Conservation (phyloP, 139 green algal species). For the Chlamydomonas incerta region DNA sequence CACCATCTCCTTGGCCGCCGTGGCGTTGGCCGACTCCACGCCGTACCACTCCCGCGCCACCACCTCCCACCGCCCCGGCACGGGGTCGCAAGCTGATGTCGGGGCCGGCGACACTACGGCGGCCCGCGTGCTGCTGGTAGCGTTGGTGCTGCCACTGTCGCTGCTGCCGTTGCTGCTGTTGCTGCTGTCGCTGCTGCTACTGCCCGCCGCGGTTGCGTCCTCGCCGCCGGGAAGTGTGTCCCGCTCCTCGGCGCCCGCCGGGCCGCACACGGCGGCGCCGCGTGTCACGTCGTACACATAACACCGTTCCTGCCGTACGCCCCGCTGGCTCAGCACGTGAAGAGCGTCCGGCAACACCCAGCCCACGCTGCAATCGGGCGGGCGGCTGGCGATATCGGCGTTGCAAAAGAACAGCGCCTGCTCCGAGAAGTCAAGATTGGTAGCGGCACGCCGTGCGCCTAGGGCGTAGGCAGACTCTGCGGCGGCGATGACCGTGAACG, state of each 20-base stretch:
- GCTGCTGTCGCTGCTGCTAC: no score
- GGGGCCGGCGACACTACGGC: background rate
- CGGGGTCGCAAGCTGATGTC: background rate
- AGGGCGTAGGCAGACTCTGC: background rate
- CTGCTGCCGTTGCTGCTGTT: no score
- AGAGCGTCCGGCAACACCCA: background rate
- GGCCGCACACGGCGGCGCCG: background rate
- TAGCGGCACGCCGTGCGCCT: background rate
- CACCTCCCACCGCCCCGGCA: background rate
- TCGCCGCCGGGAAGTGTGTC: background rate
- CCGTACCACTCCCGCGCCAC: background rate
- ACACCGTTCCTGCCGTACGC: background rate
- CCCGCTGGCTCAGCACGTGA: background rate
- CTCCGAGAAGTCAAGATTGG: background rate
- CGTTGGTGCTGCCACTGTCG: background rate
- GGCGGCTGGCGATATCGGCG: no score
- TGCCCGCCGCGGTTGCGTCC: no score
- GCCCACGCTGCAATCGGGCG: background rate
- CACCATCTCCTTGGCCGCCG: conserved; percentile 5
- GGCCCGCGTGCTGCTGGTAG: background rate
- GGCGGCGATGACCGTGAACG: background rate
- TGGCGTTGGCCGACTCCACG: background rate
- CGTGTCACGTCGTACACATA: background rate
- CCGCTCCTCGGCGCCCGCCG: no score
- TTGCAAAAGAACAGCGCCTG: conserved; percentile 6